Conservation (phyloP, 2,329 filamentous ascomycete genomes). For the Phialophora verrucosa region DNA sequence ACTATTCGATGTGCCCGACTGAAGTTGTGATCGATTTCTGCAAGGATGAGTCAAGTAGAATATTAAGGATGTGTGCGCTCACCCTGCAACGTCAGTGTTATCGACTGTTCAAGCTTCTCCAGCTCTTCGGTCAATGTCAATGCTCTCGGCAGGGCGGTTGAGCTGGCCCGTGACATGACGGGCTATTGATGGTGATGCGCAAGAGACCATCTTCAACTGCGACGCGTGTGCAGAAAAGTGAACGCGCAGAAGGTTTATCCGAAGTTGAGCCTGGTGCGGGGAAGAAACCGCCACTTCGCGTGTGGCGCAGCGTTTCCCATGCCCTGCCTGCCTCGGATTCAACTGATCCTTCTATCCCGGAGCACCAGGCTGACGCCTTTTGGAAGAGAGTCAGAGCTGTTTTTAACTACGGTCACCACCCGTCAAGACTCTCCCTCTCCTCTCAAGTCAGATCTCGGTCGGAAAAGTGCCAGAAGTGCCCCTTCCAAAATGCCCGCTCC, state of each 20-base stretch:
- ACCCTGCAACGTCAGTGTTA: conserved; percentile 94
- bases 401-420: conserved; percentile 5
- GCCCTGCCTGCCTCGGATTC: conserved; percentile 7
- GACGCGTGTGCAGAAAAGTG: background rate
- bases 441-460: background rate
- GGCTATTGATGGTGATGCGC: background rate
- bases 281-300: conserved; percentile 12
- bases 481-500: conserved; percentile 52
- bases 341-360: background rate
- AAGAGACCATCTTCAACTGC: background rate
- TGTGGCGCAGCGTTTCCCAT: conserved; percentile 26
- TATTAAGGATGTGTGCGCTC: conserved; percentile 25
- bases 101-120: conserved; percentile 93
- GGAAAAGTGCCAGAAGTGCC: background rate
- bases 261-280: conserved; percentile 12
- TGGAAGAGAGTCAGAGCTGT: conserved; percentile 10
- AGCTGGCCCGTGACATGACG: conserved; percentile 34
- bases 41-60: background rate
- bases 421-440: background rate
- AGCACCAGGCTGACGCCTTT: conserved; percentile 31
- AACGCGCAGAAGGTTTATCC: conserved; percentile 5
- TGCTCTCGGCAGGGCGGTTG: conserved; percentile 49
- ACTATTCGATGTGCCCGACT: conserved; percentile 96
- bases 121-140: conserved; percentile 92
- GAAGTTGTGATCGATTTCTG: conserved; percentile 98